Evolutionary conservation across 768 basidiomycete species (phyloP), one percentile per base, ranked within the genome.

Genomic region (Pilatotrama ljubarskyi): DNA sequence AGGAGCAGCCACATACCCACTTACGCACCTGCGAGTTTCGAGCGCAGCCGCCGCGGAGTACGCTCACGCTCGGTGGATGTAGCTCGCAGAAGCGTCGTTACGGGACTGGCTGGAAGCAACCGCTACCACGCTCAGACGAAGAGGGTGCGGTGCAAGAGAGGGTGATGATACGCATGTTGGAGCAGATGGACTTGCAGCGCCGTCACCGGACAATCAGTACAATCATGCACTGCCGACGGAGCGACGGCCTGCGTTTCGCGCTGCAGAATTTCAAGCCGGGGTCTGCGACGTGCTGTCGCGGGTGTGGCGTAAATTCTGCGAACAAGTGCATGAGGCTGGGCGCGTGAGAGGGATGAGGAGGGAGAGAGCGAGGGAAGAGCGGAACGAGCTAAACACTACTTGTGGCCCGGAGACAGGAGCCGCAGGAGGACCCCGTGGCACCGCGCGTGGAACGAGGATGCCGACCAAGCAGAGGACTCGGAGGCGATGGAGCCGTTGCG

Each of bases 401-500:
- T n/a, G 37, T 18, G 51, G 29, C 7, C 36, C 17, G 43, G 36
- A 43, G 44, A 32, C n/a, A 29, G 44, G 35, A 35, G 17, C 51
- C 26, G 49, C 22, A 35, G 55, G 61, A 47, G 48, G 59, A 51
- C 48, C 59, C 53, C 53, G 59, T 61, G 59, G 59, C 53, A 55
- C 42, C 42, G 52, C 48, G 59, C 51, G 59, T 47, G 59, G 51
- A 54, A 52, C n/a, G 25, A 26, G 52, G 41, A 48, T 49, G 52
- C 59, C 52, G 59, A 55, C 46, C 47, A 29, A 15, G 55, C 26
- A 58, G 40, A 53, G 55, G 49, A n/a, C n/a, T n/a, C n/a, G n/a
- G n/a, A 55, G 35, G 47, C 37, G 55, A 53, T 58, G 61, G 55
- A 54, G 55, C 61, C 29, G 61, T 54, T 58, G 61, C 55, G 61